Evolutionary conservation across 768 basidiomycete genomes (phyloP).

Genomic region (Termitomyces heimii): DNA sequence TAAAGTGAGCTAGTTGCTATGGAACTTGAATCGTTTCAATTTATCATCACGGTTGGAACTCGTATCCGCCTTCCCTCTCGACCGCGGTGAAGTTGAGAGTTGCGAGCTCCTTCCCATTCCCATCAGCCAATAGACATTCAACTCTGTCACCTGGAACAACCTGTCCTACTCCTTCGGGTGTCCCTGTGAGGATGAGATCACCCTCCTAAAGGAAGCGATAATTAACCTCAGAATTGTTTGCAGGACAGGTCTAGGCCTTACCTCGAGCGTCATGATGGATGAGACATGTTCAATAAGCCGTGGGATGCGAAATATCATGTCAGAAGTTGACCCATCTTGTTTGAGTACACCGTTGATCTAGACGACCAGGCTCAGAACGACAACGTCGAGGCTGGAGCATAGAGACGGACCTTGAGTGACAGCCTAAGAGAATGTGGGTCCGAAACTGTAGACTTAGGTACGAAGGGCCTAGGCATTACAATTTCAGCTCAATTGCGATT

Average conservation of each 20-base stretch:
- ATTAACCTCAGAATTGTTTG: neutral
- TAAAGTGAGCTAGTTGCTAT: neutral
- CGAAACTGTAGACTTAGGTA: constrained; percentile 62
- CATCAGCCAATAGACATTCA: constrained; percentile 62
- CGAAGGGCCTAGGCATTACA: constrained; percentile 52
- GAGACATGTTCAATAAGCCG: constrained; percentile 86
- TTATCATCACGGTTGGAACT: constrained; percentile 21
- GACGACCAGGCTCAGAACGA: neutral
- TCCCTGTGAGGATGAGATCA: constrained; percentile 88
- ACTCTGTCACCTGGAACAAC: constrained; percentile 72
- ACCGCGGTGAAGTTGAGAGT: constrained; percentile 61
- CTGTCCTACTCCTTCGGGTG: constrained; percentile 86
- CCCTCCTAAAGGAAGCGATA: constrained; percentile 57
- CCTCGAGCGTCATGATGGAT: constrained; percentile 96
- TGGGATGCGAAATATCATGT: constrained; percentile 94
- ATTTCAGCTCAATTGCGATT: neutral
- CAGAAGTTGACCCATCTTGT: constrained; percentile 78
- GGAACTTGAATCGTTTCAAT: neutral
- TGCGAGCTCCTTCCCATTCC: constrained; percentile 49
- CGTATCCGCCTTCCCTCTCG: constrained; percentile 60
- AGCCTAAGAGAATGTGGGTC: constrained; percentile 77
- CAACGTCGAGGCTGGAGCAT: neutral
- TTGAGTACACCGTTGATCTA: constrained; percentile 81
- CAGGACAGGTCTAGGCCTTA: constrained; percentile 18
- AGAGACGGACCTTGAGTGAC: constrained; percentile 55